Evolutionary conservation across 2,329 filamentous ascomycete genomes (phyloP).

Genomic region (Verticillium zaregamsianum): DNA sequence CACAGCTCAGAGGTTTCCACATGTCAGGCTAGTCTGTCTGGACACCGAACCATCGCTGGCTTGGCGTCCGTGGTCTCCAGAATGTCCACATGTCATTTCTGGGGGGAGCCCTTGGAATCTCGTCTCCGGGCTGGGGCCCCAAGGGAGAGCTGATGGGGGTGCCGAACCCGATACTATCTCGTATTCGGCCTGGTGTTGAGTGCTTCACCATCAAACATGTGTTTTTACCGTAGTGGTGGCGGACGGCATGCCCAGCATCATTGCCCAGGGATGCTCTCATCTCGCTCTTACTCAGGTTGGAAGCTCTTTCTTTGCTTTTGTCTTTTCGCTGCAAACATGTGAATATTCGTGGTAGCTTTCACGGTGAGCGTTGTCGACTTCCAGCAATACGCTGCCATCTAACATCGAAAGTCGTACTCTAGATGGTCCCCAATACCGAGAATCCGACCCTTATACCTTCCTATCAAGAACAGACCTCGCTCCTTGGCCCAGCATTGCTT

Average conservation of each 20-base stretch:
- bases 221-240: too few species aligned
- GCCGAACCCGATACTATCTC: not conserved
- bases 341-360: too few species aligned
- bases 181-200: not conserved
- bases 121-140: not conserved
- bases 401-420: not conserved
- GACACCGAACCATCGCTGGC: not conserved
- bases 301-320: too few species aligned
- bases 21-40: not conserved
- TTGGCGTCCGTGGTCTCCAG: not conserved
- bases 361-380: too few species aligned
- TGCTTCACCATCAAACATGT: too few species aligned
- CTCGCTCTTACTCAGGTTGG: too few species aligned
- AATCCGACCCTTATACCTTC: not conserved
- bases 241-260: too few species aligned
- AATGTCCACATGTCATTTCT: not conserved
- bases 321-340: too few species aligned
- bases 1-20: not conserved
- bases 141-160: not conserved
- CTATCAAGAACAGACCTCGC: conserved; percentile 5
- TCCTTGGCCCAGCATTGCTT: conserved; percentile 7
- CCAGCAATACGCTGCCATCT: too few species aligned
- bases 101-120: not conserved
- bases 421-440: not conserved
- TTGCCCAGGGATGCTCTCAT: too few species aligned